Percentiles rank a stretch among this genome's conserved stretches.
Evolutionary conservation across 495 filamentous ascomycete species (phyloP).

Genomic region (Tetracladium setigerum): DNA sequence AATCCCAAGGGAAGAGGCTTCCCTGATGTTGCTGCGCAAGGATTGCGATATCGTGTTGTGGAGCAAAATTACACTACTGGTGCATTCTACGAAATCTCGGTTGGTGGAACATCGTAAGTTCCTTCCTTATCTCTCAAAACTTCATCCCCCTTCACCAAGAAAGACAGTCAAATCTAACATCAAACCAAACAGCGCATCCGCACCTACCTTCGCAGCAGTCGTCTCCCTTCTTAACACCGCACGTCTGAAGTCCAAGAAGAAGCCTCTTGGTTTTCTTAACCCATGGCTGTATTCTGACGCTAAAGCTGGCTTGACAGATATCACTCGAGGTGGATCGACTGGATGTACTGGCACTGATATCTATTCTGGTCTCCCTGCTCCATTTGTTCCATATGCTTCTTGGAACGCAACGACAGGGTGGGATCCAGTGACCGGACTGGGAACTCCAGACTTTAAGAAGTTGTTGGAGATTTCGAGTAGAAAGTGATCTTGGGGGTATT

Average conservation of each 20-base stretch:
- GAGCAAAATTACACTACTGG: not conserved
- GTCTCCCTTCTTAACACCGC: conserved; percentile 52
- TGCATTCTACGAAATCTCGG: not conserved
- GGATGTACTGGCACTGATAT: conserved; percentile 39
- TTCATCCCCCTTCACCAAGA: not conserved
- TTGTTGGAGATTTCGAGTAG: conserved; percentile 1
- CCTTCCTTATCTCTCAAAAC: not conserved
- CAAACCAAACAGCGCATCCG: conserved; percentile 32
- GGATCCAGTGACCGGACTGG: conserved; percentile 20
- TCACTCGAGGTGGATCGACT: conserved; percentile 42
- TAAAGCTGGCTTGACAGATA: conserved; percentile 46
- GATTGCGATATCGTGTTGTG: conserved; percentile 6
- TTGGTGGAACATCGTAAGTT: conserved; percentile 5
- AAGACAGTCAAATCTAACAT: not conserved
- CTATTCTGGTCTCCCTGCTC: conserved; percentile 19
- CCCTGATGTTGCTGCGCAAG: conserved; percentile 68
- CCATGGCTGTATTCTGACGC: conserved; percentile 51
- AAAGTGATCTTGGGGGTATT: not conserved
- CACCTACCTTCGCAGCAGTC: conserved; percentile 46
- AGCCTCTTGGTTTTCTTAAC: conserved; percentile 54
- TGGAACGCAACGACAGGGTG: conserved; percentile 53
- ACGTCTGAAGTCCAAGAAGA: conserved; percentile 38
- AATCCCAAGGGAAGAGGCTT: conserved; percentile 57
- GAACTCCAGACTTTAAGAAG: conserved; percentile 10
- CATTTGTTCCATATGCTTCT: conserved; percentile 40